Evolutionary conservation across 306 rosid species (phyloP).

Genomic region (Alnus glutinosa): DNA sequence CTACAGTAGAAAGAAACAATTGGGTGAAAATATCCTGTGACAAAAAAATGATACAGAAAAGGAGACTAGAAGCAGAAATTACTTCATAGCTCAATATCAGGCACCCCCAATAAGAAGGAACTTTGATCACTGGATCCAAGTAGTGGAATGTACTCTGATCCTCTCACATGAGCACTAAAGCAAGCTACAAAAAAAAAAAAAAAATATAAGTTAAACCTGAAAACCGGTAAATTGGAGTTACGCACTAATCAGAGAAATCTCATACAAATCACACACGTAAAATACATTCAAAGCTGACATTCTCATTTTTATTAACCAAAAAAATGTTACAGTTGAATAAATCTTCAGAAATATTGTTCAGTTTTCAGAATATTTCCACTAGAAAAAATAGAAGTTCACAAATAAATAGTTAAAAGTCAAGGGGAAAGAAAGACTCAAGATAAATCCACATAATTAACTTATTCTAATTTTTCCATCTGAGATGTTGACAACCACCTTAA

Average conservation of each 20-base stretch:
- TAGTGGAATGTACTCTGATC: slow-evolving; percentile 88
- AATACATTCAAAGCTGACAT: not conserved
- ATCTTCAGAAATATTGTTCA: not conserved
- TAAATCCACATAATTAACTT: not conserved
- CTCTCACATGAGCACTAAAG: slow-evolving; percentile 91
- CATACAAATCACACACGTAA: not conserved
- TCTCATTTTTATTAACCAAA: not conserved
- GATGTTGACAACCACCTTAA: not conserved
- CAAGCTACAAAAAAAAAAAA: slow-evolving; percentile 68
- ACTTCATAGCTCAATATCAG: slow-evolving; percentile 68
- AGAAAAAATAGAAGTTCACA: not conserved
- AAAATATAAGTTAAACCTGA: not conserved
- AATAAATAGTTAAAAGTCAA: not conserved
- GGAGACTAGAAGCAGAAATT: slow-evolving; percentile 4
- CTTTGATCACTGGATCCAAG: slow-evolving; percentile 69
- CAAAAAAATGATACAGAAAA: not conserved
- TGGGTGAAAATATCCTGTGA: not conserved
- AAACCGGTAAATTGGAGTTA: not conserved
- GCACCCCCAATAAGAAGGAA: slow-evolving; percentile 70
- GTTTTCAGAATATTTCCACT: not conserved
- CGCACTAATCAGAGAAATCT: not conserved
- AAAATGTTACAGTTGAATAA: not conserved
- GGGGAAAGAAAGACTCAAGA: not conserved
- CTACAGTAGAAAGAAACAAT: not conserved
- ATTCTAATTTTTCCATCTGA: not conserved